Evolutionary conservation across 352 stramenopile species (phyloP), one percentile per base, ranked within the genome.

Genomic region (Peronosclerospora sorghi): DNA sequence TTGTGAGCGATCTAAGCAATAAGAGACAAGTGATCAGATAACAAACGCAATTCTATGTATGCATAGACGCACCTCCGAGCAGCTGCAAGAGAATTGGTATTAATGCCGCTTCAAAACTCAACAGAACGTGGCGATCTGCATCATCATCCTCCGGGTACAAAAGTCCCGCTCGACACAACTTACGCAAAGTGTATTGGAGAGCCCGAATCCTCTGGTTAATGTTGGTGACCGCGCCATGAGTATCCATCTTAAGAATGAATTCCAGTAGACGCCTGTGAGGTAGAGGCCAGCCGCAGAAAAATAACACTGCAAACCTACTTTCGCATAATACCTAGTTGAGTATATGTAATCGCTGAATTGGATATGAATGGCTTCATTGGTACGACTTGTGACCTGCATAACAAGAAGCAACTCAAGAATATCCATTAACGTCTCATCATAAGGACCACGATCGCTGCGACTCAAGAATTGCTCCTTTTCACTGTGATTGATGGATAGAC

Each of bases 61-160:
- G 21, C 6, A 7, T 26, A 6, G 6, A 26, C 21, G 14, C 41
- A 81, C 73, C 54, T 61, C 15, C 36, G 0, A 83, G 28, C 9
- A 68, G 39, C 7, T 56, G 47, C 10, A 77, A 36, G 29, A 87
- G 47, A 18, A 59, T 57, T 20, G 75, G 72, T 10, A 53, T 62
- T 13, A 87, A 52, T 4, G 41, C 51, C 13, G 58, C 53, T 27
- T 74, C 54, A 35, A 69, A 77, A 18, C 46, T 84, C 19, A 84
- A 48, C 18, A 88, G 39, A n/a, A 74, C 36, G 47, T 88, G 65
- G 5, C 51, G 45, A 54, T 88, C 75, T 0, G 54, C 42, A 17
- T 60, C 55, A 15, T 60, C 41, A 32, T 88, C 61, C 57, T 83
- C 64, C 21, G 86, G 55, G 29, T 67, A 77, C 17, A 88, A 43